Conservation (phyloP, 1,284 basidiomycete genomes). For the Leccinum angustisporum region DNA sequence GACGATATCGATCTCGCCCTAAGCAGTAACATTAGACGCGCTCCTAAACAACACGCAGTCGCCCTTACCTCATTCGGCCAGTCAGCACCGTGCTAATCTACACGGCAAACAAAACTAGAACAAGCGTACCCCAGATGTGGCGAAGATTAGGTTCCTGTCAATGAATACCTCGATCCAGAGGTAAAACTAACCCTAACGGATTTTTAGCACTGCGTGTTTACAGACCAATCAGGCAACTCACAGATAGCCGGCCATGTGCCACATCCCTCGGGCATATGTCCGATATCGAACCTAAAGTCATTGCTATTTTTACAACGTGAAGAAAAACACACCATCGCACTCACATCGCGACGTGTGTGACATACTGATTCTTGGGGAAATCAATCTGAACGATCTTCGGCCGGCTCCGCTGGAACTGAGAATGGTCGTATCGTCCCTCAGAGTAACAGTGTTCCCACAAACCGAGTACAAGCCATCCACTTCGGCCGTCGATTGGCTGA, state of each 20-base stretch:
- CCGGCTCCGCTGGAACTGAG: slow-evolving; percentile 34
- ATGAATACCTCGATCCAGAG: background rate
- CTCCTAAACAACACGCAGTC: background rate
- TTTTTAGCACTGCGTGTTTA: background rate
- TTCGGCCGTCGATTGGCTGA: slow-evolving; percentile 43
- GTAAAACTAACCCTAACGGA: slow-evolving; percentile 20
- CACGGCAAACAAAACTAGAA: background rate
- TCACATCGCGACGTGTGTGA: slow-evolving; percentile 38
- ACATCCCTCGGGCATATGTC: slow-evolving; percentile 41
- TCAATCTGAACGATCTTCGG: slow-evolving; percentile 37
- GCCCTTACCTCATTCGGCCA: slow-evolving; percentile 18
- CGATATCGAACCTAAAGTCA: slow-evolving; percentile 34
- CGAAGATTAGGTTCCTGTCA: slow-evolving; percentile 1
- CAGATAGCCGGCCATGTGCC: slow-evolving; percentile 41
- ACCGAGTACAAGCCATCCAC: slow-evolving; percentile 48
- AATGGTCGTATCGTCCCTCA: slow-evolving; percentile 35
- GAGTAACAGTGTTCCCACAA: slow-evolving; percentile 43
- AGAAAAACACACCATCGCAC: slow-evolving; percentile 2
- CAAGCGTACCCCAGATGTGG: slow-evolving; percentile 15
- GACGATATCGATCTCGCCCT: slow-evolving; percentile 65
- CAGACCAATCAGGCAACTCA: slow-evolving; percentile 11
- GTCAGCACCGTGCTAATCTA: slow-evolving; percentile 10
- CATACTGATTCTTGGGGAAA: slow-evolving; percentile 32
- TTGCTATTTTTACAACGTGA: background rate
- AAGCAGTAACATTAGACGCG: background rate